Percentiles rank a stretch among this genome's conserved stretches.
These are phyloP conservation scores for Oleoguttula mirabilis DNA, from an alignment of 495 filamentous ascomycete genomes.

Conservation along the genomic window DNA sequence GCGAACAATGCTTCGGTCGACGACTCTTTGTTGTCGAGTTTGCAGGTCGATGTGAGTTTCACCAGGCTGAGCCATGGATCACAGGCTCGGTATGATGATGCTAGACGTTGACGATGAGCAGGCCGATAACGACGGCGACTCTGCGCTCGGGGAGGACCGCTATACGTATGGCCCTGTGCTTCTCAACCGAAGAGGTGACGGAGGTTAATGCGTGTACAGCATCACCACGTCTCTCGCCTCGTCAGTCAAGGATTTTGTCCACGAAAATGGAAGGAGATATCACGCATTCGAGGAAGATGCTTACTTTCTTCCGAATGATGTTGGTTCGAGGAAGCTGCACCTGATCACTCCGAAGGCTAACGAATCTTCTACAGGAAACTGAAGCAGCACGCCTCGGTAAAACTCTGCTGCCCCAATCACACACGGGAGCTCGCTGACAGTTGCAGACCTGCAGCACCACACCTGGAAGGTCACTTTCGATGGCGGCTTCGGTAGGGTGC, in stretches of 20 bases:
- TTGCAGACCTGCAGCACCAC: slow-evolving; percentile 58
- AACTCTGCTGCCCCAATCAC: too few species aligned
- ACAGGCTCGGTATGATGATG: too few species aligned
- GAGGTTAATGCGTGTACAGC: neutral
- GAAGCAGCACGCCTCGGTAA: slow-evolving; percentile 1
- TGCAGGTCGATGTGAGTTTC: too few species aligned
- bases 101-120: neutral
- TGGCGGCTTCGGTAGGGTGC: slow-evolving; percentile 41
- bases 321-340: too few species aligned
- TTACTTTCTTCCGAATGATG: slow-evolving; percentile 17
- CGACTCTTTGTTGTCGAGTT: neutral
- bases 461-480: slow-evolving; percentile 42
- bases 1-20: neutral
- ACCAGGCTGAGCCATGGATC: too few species aligned
- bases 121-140: neutral
- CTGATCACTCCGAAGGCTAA: too few species aligned
- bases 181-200: neutral
- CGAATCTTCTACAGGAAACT: too few species aligned
- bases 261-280: slow-evolving; percentile 19
- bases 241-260: slow-evolving; percentile 9
- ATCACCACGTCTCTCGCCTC: neutral
- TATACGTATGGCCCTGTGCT: neutral
- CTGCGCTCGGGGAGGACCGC: neutral
- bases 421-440: slow-evolving; percentile 32
- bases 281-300: slow-evolving; percentile 18